Conservation (phyloP, 2,329 filamentous ascomycete species). For the Penicillium frequentans region DNA sequence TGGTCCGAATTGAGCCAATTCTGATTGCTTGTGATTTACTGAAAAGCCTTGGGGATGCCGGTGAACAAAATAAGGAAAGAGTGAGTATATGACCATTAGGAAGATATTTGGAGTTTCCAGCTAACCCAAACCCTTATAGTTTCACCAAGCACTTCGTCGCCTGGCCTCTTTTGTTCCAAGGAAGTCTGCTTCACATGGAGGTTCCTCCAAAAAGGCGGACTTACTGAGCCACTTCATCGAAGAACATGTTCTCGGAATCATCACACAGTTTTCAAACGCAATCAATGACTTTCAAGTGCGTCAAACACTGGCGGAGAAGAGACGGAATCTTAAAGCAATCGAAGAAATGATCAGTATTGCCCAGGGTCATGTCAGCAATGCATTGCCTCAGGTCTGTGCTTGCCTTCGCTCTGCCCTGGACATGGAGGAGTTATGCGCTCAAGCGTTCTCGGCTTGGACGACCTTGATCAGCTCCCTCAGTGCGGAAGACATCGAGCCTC, state of each 20-base stretch:
- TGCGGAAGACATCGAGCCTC: conserved; percentile 72
- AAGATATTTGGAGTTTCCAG: background rate
- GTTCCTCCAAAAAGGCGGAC: conserved; percentile 52
- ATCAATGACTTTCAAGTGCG: conserved; percentile 68
- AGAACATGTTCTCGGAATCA: conserved; percentile 79
- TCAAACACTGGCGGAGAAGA: conserved; percentile 66
- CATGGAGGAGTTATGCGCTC: conserved; percentile 70
- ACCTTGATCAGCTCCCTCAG: conserved; percentile 73
- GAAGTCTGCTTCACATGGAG: conserved; percentile 46
- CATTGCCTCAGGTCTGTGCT: conserved; percentile 82
- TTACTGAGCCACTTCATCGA: conserved; percentile 75
- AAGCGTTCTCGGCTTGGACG: conserved; percentile 82
- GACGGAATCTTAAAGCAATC: conserved; percentile 76
- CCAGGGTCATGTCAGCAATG: conserved; percentile 70
- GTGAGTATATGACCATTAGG: conserved; percentile 47
- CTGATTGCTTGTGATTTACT: conserved; percentile 77
- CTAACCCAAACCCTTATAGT: conserved; percentile 23
- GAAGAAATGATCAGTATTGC: conserved; percentile 83
- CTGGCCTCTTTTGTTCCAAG: conserved; percentile 54
- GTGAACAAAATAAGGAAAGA: conserved; percentile 51
- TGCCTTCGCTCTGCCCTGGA: conserved; percentile 83
- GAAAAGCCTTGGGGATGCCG: conserved; percentile 72
- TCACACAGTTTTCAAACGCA: conserved; percentile 74
- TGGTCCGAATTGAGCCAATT: conserved; percentile 74
- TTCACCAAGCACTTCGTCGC: conserved; percentile 53